A percentile compares a stretch with the other conserved stretches of the same genome.
Evolutionary conservation across 257 asterid species (phyloP).

Genomic region (Solanum dulcamara): DNA sequence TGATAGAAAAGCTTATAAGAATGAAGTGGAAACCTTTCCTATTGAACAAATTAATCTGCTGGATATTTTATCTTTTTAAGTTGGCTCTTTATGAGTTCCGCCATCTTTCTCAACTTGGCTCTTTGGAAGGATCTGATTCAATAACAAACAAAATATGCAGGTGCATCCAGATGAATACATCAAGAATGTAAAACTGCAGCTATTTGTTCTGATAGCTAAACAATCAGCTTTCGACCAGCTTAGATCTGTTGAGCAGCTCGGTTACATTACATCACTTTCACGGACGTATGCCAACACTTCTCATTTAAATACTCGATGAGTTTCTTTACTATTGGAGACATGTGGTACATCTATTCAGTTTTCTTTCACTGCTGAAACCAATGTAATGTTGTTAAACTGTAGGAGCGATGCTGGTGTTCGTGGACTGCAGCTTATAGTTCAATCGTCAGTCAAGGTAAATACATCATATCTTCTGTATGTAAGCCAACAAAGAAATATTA

Average conservation of each 20-base stretch:
- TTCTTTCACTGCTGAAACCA: background rate
- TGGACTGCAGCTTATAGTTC: constrained; percentile 84
- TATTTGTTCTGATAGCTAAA: constrained; percentile 75
- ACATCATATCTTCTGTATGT: background rate
- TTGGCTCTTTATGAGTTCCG: background rate
- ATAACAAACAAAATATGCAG: constrained; percentile 21
- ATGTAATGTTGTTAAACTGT: background rate
- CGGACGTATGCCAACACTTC: constrained; percentile 42
- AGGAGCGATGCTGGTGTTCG: constrained; percentile 87
- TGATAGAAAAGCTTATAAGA: background rate
- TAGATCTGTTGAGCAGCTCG: constrained; percentile 98
- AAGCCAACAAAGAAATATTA: background rate
- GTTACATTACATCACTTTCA: constrained; percentile 80
- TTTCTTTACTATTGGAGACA: background rate
- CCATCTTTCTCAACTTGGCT: background rate
- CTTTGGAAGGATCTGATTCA: background rate
- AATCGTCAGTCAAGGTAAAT: constrained; percentile 77
- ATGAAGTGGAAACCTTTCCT: background rate
- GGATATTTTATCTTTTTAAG: background rate
- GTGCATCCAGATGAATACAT: constrained; percentile 84
- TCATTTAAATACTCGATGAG: background rate
- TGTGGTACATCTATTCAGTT: background rate
- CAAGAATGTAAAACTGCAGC: constrained; percentile 71
- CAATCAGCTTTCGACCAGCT: constrained; percentile 98
- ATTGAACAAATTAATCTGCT: background rate